Evolutionary conservation across 2,329 filamentous ascomycete genomes (phyloP).

Genomic region (Biscogniauxia marginata): DNA sequence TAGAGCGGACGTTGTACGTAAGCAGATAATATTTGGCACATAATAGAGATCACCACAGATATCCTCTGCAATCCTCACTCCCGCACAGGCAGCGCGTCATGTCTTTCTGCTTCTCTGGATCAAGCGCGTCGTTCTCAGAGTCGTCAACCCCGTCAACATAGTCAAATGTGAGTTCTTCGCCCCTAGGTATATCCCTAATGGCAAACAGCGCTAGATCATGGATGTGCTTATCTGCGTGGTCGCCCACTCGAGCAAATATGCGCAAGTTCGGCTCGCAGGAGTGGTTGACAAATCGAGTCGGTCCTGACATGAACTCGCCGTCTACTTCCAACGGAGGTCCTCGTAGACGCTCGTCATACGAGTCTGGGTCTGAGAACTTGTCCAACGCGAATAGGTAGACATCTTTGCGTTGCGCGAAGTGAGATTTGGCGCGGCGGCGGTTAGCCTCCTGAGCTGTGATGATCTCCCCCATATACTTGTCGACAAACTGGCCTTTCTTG

Average conservation of each 20-base stretch:
- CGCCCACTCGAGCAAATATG: conserved; percentile 76
- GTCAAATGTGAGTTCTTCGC: conserved; percentile 76
- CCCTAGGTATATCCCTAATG: conserved; percentile 59
- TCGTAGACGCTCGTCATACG: conserved; percentile 54
- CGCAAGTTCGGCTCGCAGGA: conserved; percentile 76
- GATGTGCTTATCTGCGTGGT: conserved; percentile 70
- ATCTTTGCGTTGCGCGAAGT: conserved; percentile 62
- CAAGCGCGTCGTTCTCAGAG: conserved; percentile 47
- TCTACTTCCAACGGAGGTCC: conserved; percentile 60
- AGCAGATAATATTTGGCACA: neutral
- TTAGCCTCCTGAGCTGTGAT: conserved; percentile 65
- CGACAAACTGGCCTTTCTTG: conserved; percentile 73
- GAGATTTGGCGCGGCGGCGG: conserved; percentile 56
- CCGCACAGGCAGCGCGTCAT: conserved; percentile 64
- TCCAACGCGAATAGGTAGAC: conserved; percentile 80
- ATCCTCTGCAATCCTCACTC: conserved; percentile 64
- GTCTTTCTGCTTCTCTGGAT: conserved; percentile 47
- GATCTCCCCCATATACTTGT: conserved; percentile 73
- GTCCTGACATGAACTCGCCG: conserved; percentile 75
- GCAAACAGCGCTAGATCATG: conserved; percentile 80
- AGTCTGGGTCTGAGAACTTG: conserved; percentile 66
- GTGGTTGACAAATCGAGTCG: conserved; percentile 81
- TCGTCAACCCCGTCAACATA: conserved; percentile 67
- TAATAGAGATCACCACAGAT: conserved; percentile 55
- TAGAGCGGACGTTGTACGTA: too few species aligned